Evolutionary conservation across 2,329 filamentous ascomycete genomes (phyloP).

Genomic region (Orbilia javanica): DNA sequence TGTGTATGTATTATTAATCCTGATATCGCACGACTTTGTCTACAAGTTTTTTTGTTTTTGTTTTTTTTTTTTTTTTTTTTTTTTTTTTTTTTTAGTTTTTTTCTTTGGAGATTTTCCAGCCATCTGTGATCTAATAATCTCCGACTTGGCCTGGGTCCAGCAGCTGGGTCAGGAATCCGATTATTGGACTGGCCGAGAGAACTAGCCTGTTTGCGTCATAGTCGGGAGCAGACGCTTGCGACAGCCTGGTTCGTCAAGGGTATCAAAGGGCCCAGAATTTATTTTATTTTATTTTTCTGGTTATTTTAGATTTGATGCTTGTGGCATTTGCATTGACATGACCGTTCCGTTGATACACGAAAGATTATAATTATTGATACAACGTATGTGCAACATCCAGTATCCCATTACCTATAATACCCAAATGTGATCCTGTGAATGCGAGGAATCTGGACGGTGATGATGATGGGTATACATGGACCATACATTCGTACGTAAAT

Average conservation of each 20-base stretch:
- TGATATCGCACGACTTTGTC: no score
- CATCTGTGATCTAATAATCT: conserved; percentile 33
- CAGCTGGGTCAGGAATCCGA: not conserved
- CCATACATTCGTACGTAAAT: not conserved
- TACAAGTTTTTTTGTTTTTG: no score
- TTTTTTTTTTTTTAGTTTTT: not conserved
- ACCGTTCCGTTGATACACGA: conserved; percentile 21
- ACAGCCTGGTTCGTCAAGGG: conserved; percentile 29
- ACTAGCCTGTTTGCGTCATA: conserved; percentile 53
- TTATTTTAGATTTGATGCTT: no score
- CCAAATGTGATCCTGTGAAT: no score
- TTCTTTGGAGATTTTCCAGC: conserved; percentile 8
- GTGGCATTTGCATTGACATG: no score
- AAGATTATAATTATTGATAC: not conserved
- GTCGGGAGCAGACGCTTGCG: conserved; percentile 39
- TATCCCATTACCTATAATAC: no score
- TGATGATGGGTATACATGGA: no score
- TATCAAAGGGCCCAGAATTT: conserved; percentile 3
- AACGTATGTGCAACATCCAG: no score
- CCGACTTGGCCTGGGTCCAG: conserved; percentile 25
- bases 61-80: no score
- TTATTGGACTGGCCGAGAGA: conserved; percentile 15
- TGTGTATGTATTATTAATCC: no score
- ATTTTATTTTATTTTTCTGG: no score
- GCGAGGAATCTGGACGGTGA: not conserved